A percentile compares a stretch with the other conserved stretches of the same genome.
Conservation (phyloP, 202 grass and related monocot species). For the Dendrocalamus latiflorus region DNA sequence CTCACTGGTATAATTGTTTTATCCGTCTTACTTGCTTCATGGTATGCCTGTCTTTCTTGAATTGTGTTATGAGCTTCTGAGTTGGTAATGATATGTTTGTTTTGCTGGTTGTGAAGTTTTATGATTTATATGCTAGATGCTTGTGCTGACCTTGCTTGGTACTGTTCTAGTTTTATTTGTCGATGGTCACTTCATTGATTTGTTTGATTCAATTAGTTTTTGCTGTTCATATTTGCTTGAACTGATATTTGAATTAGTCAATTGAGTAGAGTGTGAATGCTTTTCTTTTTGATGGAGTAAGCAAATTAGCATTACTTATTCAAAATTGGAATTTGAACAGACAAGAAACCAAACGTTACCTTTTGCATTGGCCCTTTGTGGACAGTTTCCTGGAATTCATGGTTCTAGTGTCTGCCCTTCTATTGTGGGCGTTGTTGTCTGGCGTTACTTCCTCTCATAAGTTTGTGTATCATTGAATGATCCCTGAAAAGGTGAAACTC, state of each 20-base stretch:
- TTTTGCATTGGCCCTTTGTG: not conserved
- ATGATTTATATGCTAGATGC: not conserved
- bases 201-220: not conserved
- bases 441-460: not conserved
- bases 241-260: not conserved
- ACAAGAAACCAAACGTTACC: not conserved
- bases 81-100: not conserved
- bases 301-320: not conserved
- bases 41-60: not conserved
- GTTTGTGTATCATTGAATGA: not conserved
- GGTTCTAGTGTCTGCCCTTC: not conserved
- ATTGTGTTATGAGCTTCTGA: not conserved
- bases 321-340: not conserved
- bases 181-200: not conserved
- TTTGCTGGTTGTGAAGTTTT: not conserved
- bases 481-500: not conserved
- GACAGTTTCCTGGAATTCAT: not conserved
- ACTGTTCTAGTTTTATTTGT: constrained; percentile 4
- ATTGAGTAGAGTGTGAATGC: not conserved
- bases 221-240: not conserved
- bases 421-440: not conserved
- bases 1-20: not conserved
- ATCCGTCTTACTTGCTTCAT: not conserved
- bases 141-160: not conserved
- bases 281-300: not conserved